Percentiles rank a stretch among this genome's conserved stretches.
Conservation (phyloP, 129 eudicot species). For the Calendula officinalis region DNA sequence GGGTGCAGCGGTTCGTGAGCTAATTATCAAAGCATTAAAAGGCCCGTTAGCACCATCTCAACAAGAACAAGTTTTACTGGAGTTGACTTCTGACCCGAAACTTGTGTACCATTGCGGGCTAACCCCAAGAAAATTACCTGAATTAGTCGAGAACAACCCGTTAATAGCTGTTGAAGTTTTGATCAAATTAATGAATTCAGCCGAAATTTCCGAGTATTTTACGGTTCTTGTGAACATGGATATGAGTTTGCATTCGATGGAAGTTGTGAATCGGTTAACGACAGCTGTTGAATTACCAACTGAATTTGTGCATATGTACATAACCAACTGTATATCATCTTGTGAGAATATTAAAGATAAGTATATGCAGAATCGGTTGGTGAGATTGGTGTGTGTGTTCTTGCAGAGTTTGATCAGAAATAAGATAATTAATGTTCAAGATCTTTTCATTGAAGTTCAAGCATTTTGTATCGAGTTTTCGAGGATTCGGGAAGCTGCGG, state of each 20-base stretch:
- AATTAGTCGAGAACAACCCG: constrained; percentile 93
- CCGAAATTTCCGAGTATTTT: constrained; percentile 82
- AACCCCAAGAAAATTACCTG: constrained; percentile 89
- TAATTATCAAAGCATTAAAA: constrained; percentile 84
- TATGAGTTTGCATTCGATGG: constrained; percentile 96
- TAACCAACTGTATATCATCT: constrained; percentile 77
- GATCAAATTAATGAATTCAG: constrained; percentile 71
- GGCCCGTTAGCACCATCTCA: constrained; percentile 78
- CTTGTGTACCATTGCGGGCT: constrained; percentile 91
- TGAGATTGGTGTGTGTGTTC: constrained; percentile 87
- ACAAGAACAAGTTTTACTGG: constrained; percentile 72
- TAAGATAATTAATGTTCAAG: constrained; percentile 91
- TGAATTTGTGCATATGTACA: constrained; percentile 83
- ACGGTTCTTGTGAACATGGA: constrained; percentile 87
- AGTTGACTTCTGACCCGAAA: constrained; percentile 77
- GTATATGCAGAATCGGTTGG: constrained; percentile 97
- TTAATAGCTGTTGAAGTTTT: constrained; percentile 90
- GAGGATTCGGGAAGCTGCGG: constrained; percentile 89
- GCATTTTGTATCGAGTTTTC: constrained; percentile 98
- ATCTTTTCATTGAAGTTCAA: constrained; percentile 86
- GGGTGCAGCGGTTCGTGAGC: constrained; percentile 75
- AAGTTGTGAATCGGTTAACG: constrained; percentile 90
- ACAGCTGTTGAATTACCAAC: constrained; percentile 87
- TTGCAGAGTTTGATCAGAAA: constrained; percentile 86
- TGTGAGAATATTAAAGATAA: constrained; percentile 89